phyloP scores from a whole-genome alignment of 2,329 filamentous ascomycete genomes.

The Acephala macrosclerotiorum region DNA sequence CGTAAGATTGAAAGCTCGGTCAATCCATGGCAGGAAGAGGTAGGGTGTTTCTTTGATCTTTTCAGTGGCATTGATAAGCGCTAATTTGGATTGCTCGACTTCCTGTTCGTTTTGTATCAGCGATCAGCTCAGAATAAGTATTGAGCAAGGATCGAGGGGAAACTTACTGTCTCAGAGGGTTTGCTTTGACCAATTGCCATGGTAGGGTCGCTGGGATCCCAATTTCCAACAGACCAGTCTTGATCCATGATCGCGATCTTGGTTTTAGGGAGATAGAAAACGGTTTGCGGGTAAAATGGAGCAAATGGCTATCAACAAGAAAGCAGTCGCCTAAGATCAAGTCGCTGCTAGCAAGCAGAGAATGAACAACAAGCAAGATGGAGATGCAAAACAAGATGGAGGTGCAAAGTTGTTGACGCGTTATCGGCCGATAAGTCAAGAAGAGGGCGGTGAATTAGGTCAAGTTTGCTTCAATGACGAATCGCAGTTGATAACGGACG shows the following conservation, averaged over 20 bases:
- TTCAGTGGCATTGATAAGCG: neutral
- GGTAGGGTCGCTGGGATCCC: neutral
- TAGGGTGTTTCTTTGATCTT: constrained; percentile 12
- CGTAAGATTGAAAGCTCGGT: constrained; percentile 11
- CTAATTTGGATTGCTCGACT: constrained; percentile 5
- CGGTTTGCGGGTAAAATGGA: too few relatives aligned
- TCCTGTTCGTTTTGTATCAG: neutral
- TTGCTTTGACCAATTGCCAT: neutral
- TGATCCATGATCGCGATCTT: neutral
- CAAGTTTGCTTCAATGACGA: too few relatives aligned
- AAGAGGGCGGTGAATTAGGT: neutral
- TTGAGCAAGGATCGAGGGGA: neutral
- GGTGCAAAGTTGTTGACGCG: neutral
- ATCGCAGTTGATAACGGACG: neutral
- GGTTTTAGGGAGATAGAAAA: neutral
- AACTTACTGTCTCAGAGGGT: neutral
- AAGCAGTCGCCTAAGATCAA: too few relatives aligned
- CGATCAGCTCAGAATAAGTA: neutral
- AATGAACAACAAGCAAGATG: neutral
- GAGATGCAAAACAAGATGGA: neutral
- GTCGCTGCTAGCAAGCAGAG: too few relatives aligned
- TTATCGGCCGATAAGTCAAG: neutral
- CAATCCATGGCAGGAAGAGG: constrained; percentile 10
- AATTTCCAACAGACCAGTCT: too few relatives aligned
- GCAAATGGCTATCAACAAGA: too few relatives aligned